Percentiles rank a stretch among this genome's conserved stretches.
phyloP scores from a whole-genome alignment of 768 basidiomycete species.

The Porpolomopsis calyptriformis region DNA sequence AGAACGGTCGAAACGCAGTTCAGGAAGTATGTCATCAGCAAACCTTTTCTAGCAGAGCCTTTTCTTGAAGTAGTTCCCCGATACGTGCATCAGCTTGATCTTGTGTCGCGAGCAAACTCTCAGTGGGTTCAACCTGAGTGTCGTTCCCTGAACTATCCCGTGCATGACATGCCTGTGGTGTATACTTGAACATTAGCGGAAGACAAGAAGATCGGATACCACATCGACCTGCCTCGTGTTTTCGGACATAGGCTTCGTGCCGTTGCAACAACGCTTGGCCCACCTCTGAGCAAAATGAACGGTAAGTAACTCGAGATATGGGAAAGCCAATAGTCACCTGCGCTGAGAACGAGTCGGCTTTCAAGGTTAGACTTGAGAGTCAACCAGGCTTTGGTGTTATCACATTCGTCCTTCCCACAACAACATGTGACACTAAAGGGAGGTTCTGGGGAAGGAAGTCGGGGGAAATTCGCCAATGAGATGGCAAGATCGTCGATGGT shows the following conservation, averaged over 20 bases:
- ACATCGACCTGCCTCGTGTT: conserved; percentile 45
- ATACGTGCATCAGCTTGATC: conserved; percentile 13
- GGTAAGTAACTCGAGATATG: conserved; percentile 5
- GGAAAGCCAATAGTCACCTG: conserved; percentile 43
- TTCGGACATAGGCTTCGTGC: conserved; percentile 78
- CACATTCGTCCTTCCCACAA: conserved; percentile 56
- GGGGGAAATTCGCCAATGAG: conserved; percentile 62
- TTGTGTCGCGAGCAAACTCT: not conserved
- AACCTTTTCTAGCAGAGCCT: conserved; percentile 52
- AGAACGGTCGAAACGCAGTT: not conserved
- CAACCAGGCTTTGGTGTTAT: conserved; percentile 52
- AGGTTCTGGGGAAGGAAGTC: conserved; percentile 65
- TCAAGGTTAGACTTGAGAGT: conserved; percentile 62
- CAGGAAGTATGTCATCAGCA: conserved; percentile 2
- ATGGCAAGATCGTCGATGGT: conserved; percentile 74
- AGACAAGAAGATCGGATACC: not conserved
- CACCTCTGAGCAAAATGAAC: conserved; percentile 48
- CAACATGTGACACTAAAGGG: conserved; percentile 45
- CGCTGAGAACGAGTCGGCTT: conserved; percentile 70
- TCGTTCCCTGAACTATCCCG: not conserved
- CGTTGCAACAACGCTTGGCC: conserved; percentile 80
- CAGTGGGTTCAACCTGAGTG: not conserved
- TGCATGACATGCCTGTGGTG: conserved; percentile 3
- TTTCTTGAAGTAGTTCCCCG: conserved; percentile 41
- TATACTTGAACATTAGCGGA: not conserved